Percentiles rank a stretch among this genome's conserved stretches.
phyloP scores from a whole-genome alignment of 345 rosid genomes.

The Rhodomyrtus tomentosa region DNA sequence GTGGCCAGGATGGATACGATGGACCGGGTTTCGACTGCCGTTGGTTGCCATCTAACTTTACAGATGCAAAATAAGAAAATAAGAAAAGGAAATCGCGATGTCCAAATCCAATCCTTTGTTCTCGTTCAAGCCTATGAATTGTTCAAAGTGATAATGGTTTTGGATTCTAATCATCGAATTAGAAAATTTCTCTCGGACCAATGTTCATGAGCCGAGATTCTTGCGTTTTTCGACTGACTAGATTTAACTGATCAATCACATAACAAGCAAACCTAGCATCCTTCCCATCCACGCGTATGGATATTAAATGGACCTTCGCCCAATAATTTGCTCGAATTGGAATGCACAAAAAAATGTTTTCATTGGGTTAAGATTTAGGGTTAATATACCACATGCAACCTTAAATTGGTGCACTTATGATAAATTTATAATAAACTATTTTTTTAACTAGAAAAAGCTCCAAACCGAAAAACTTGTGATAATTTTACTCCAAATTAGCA shows the following conservation, averaged over 20 bases:
- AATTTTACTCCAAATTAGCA: too few relatives aligned
- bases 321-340: neutral
- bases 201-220: neutral
- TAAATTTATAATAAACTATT: too few relatives aligned
- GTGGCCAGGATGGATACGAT: neutral
- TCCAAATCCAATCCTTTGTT: neutral
- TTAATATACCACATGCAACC: too few relatives aligned
- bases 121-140: neutral
- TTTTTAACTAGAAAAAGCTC: too few relatives aligned
- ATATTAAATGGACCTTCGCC: neutral
- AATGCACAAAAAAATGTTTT: neutral
- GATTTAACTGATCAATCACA: neutral
- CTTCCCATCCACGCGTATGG: neutral
- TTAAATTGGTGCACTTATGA: too few relatives aligned
- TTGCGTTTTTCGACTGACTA: fast-evolving
- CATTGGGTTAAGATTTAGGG: too few relatives aligned
- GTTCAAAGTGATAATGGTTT: neutral
- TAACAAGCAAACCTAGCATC: neutral
- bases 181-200: neutral
- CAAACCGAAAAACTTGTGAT: too few relatives aligned
- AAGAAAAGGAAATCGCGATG: neutral
- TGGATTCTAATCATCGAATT: neutral
- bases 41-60: neutral
- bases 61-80: neutral
- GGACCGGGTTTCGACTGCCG: neutral